Percentiles rank a stretch among this genome's conserved stretches.
phyloP scores from a whole-genome alignment of 805 yeast genomes.

The Lachancea thermotolerans region DNA sequence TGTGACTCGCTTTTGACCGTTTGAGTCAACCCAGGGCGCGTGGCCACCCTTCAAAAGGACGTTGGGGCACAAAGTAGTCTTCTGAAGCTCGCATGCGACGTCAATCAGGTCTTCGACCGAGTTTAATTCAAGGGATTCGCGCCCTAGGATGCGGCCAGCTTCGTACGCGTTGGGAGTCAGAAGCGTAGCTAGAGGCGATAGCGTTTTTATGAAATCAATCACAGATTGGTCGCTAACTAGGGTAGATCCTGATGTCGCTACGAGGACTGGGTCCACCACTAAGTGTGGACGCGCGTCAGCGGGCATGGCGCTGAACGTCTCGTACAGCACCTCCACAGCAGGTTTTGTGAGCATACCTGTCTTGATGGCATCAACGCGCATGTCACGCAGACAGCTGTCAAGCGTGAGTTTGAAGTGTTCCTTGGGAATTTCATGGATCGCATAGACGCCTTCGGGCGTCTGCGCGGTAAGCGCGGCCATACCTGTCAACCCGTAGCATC shows the following conservation, averaged over 20 bases:
- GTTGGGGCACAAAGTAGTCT: slow-evolving; percentile 38
- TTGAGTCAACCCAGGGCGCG: slow-evolving; percentile 36
- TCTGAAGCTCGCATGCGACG: slow-evolving; percentile 36
- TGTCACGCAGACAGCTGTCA: slow-evolving; percentile 51
- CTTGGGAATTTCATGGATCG: slow-evolving; percentile 38
- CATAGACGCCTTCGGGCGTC: slow-evolving; percentile 43
- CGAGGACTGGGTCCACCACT: slow-evolving; percentile 79
- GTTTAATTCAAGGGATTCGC: slow-evolving; percentile 20
- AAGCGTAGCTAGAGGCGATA: slow-evolving; percentile 48
- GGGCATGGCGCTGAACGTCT: slow-evolving; percentile 30
- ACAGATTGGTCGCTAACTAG: slow-evolving; percentile 44
- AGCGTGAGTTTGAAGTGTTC: slow-evolving; percentile 43
- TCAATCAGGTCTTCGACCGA: slow-evolving; percentile 36
- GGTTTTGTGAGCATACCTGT: slow-evolving; percentile 68
- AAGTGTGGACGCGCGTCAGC: slow-evolving; percentile 33
- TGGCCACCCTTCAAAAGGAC: slow-evolving; percentile 82
- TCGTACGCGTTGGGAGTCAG: slow-evolving; percentile 75
- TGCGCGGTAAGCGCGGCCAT: slow-evolving; percentile 78
- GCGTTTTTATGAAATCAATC: slow-evolving; percentile 37
- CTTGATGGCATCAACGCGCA: slow-evolving; percentile 59
- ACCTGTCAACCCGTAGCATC: slow-evolving; percentile 71
- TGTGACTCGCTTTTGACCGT: slow-evolving; percentile 33
- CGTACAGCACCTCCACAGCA: slow-evolving; percentile 43
- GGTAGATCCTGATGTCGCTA: slow-evolving; percentile 68
- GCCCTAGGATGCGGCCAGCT: slow-evolving; percentile 39